Evolutionary conservation across 441 rosid species (phyloP), one percentile per base, ranked within the genome.

Genomic region (Gossypium trilobum): DNA sequence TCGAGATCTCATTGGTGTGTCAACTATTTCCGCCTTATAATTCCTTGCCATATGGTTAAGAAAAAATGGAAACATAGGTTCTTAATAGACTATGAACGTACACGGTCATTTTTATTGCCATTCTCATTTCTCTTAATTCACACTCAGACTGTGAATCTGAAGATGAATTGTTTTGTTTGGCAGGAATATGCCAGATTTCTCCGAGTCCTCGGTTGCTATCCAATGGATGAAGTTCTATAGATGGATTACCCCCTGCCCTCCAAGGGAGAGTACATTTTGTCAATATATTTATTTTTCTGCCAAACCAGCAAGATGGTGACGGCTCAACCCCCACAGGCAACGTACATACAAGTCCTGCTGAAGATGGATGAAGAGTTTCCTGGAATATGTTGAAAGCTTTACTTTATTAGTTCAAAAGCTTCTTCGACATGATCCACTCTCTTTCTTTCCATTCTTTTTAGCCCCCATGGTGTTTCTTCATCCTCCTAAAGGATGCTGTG

Each of bases 181-280:
- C 91, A 94, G 99, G 99, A 94, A 76, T 87, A 88, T 44, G 79
- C 94, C 0, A 76, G 83, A 59, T 90, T 86, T 83, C 85, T 92
- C 55, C 92, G 97, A 6, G 82, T 94, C 63, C 92, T 94, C 23
- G 97, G 97, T 62, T 87, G 89, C 85, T 92, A 92, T 75, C 91
- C 91, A 0, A 78, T 77, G 70, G 95, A 88, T 77, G 73, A 29
- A 60, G 10, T n/a, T 25, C 2, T 14, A 6, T 72, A 72, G 75
- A 25, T 59, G 59, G 44, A 33, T 16, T 5, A n/a, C 13, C 1
- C 23, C 11, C 46, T 22, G 23, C n/a, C 8, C 46, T 22, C 44
- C n/a, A 19, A 55, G 6, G 51, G 3, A 55, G 36, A 33, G 52
- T 55, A 11, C 52, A 36, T 42, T 10, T 70, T 42, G 9, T n/a